These are phyloP conservation scores for Penicillium carneum DNA, from an alignment of 2,329 filamentous ascomycete genomes.

Conservation along the genomic window DNA sequence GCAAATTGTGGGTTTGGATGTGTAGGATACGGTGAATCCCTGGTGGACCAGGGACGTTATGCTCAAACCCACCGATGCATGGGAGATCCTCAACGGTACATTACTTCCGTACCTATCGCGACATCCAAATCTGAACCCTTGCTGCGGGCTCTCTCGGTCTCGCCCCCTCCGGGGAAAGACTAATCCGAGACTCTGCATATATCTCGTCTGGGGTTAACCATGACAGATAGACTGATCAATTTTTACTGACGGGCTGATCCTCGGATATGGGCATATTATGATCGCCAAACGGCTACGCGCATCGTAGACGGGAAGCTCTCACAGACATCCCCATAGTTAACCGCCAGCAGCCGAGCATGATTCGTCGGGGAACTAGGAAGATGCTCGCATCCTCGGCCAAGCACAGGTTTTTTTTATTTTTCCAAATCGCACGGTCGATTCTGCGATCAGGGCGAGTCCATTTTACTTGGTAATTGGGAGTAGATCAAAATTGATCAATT, in stretches of 20 bases:
- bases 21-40: slow-evolving; percentile 11
- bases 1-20: slow-evolving; percentile 14
- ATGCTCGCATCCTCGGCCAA: slow-evolving; percentile 1
- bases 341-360: slow-evolving; percentile 14
- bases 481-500: slow-evolving; percentile 7
- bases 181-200: slow-evolving; percentile 19
- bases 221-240: slow-evolving; percentile 25
- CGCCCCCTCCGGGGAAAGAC: slow-evolving; percentile 4
- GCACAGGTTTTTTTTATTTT: slow-evolving; percentile 8
- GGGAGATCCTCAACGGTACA: slow-evolving; percentile 21
- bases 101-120: slow-evolving; percentile 11
- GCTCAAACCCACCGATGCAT: slow-evolving; percentile 17
- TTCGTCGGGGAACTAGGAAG: slow-evolving; percentile 31
- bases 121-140: slow-evolving; percentile 13
- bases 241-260: slow-evolving; percentile 3
- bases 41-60: slow-evolving; percentile 12
- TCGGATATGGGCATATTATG: slow-evolving; percentile 28
- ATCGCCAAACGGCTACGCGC: slow-evolving; percentile 37
- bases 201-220: slow-evolving; percentile 18
- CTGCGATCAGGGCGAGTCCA: slow-evolving; percentile 3
- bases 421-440: slow-evolving; percentile 24
- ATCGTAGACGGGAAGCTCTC: slow-evolving; percentile 18
- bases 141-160: slow-evolving; percentile 13
- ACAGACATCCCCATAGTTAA: slow-evolving; percentile 7
- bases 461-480: slow-evolving; percentile 3